These are phyloP conservation scores for Castanea sativa DNA, from an alignment of 306 rosid genomes.

Conservation along the genomic window DNA sequence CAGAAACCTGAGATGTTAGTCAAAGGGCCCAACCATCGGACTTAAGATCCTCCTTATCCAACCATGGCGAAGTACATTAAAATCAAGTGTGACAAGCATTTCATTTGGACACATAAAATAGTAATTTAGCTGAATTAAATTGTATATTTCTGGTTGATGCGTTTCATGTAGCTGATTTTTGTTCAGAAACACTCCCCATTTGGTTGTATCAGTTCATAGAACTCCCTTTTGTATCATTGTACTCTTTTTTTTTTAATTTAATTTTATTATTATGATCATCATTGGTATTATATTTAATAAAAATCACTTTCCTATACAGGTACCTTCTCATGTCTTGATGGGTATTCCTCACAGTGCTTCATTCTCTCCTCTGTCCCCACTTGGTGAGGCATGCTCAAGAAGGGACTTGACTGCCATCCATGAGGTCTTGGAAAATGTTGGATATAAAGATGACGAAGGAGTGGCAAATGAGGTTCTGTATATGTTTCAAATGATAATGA, in stretches of 20 bases:
- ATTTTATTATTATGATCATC: not conserved
- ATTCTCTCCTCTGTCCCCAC: conserved; percentile 56
- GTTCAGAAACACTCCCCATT: not conserved
- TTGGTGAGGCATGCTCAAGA: conserved; percentile 84
- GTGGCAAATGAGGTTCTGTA: conserved; percentile 65
- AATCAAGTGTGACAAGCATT: not conserved
- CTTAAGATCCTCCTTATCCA: too few relatives aligned
- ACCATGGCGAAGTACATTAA: not conserved
- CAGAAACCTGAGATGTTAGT: too few relatives aligned
- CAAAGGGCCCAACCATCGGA: too few relatives aligned
- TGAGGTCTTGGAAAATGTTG: conserved; percentile 62
- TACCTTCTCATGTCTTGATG: conserved; percentile 73
- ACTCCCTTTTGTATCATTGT: not conserved
- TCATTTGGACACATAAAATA: not conserved
- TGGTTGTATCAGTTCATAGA: not conserved
- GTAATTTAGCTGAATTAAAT: not conserved
- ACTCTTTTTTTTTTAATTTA: not conserved
- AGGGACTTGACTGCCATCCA: conserved; percentile 76
- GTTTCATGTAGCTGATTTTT: not conserved
- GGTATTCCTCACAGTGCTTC: conserved; percentile 56
- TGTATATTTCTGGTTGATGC: not conserved
- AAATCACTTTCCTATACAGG: conserved; percentile 34
- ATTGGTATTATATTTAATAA: not conserved
- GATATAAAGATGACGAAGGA: conserved; percentile 85
- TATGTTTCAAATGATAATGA: conserved; percentile 8